Evolutionary conservation across 2,329 filamentous ascomycete genomes (phyloP).

Genomic region (Penicillium sp.): DNA sequence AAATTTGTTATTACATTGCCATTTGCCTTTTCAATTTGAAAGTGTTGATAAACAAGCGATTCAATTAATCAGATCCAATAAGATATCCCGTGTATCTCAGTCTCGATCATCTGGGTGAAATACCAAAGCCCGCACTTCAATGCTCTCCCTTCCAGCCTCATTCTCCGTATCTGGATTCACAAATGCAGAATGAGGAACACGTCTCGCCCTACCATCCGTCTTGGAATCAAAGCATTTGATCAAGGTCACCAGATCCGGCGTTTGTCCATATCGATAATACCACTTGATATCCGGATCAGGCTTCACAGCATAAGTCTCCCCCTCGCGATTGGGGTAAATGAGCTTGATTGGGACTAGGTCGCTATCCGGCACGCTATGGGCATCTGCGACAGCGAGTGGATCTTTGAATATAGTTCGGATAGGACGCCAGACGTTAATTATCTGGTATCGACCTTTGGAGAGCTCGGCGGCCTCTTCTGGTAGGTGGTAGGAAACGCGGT

Average conservation of each 20-base stretch:
- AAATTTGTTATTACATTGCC: not conserved
- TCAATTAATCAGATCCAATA: not conserved
- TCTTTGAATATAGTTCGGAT: constrained; percentile 53
- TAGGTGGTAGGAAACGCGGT: constrained; percentile 47
- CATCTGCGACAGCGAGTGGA: constrained; percentile 56
- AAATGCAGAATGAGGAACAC: constrained; percentile 60
- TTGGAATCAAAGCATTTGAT: constrained; percentile 65
- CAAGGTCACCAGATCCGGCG: constrained; percentile 55
- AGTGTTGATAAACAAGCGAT: too few relatives aligned
- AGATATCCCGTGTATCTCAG: not conserved
- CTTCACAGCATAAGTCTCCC: constrained; percentile 52
- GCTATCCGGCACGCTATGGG: constrained; percentile 49
- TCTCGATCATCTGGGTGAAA: constrained; percentile 48
- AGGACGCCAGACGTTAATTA: constrained; percentile 55
- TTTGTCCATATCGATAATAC: constrained; percentile 55
- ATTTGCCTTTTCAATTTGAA: not conserved
- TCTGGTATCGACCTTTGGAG: constrained; percentile 47
- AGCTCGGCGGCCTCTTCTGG: constrained; percentile 45
- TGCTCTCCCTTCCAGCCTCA: constrained; percentile 50
- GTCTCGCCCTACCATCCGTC: constrained; percentile 53
- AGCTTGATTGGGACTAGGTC: constrained; percentile 52
- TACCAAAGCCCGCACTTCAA: constrained; percentile 57
- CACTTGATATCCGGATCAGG: constrained; percentile 48
- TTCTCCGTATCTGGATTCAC: constrained; percentile 47
- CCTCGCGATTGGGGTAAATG: constrained; percentile 53